phyloP scores from a whole-genome alignment of 2,329 filamentous ascomycete genomes.

The Zymoseptoria pseudotritici region DNA sequence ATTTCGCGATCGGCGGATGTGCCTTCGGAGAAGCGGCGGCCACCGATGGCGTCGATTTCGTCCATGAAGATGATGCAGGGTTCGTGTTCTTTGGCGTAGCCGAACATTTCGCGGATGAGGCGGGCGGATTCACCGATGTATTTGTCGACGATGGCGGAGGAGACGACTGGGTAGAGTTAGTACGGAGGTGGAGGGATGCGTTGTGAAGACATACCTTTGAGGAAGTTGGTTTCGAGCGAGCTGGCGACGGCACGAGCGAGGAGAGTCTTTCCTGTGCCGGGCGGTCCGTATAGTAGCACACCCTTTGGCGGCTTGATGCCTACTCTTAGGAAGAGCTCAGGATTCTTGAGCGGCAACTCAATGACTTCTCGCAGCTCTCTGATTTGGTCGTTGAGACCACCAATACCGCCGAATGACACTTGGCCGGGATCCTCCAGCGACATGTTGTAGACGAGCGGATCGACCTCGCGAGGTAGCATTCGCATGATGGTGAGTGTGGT shows the following conservation, averaged over 20 bases:
- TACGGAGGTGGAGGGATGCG: not conserved
- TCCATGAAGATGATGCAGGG: conserved; percentile 99
- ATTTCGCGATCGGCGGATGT: conserved; percentile 97
- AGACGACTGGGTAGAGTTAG: conserved; percentile 62
- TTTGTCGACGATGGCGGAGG: conserved; percentile 98
- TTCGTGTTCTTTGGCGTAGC: conserved; percentile 98
- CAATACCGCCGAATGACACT: conserved; percentile 95
- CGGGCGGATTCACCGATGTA: conserved; percentile 98
- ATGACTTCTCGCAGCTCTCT: conserved; percentile 96
- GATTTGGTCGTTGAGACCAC: conserved; percentile 96
- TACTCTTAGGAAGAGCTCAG: conserved; percentile 90
- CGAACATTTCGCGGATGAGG: conserved; percentile 98
- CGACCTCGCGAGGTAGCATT: conserved; percentile 97
- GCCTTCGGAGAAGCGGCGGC: conserved; percentile 90
- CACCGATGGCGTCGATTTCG: conserved; percentile 98
- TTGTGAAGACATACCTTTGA: conserved; percentile 62
- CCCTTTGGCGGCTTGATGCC: conserved; percentile 99
- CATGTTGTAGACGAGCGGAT: conserved; percentile 99
- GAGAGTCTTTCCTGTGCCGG: conserved; percentile 93
- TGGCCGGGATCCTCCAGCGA: conserved; percentile 96
- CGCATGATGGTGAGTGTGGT: conserved; percentile 99
- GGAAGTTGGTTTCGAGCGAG: conserved; percentile 93
- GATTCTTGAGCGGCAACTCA: conserved; percentile 95
- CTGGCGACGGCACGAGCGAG: conserved; percentile 91
- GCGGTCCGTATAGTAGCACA: conserved; percentile 89